Evolutionary conservation across 2,329 filamentous ascomycete species (phyloP).

Genomic region (Didymella sp.): DNA sequence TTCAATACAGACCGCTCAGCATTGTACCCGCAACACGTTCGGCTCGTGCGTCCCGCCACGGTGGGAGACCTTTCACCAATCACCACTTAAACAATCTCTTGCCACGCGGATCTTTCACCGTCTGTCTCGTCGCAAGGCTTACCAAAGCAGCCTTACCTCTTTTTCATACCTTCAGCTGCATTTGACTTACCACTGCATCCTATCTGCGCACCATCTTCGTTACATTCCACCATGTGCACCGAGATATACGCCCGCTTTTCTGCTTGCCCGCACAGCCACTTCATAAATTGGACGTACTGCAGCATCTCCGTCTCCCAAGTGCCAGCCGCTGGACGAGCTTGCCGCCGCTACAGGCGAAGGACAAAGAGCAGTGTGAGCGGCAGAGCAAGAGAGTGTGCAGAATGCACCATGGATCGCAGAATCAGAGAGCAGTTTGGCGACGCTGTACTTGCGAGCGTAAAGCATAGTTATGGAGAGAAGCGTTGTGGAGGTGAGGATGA

Average conservation of each 20-base stretch:
- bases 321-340: background rate
- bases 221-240: background rate
- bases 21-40: no score
- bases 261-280: background rate
- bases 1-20: no score
- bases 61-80: no score
- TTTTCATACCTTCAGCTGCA: no score
- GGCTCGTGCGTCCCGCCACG: no score
- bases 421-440: background rate
- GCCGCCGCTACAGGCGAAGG: background rate
- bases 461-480: no score
- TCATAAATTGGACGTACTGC: background rate
- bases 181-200: no score
- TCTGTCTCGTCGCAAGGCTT: no score
- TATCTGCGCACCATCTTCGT: background rate
- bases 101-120: no score
- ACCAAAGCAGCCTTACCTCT: no score
- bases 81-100: no score
- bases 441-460: background rate
- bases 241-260: background rate
- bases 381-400: background rate
- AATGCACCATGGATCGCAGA: constrained; percentile 5
- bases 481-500: background rate
- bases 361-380: background rate
- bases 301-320: background rate